phyloP scores from a whole-genome alignment of 2,329 filamentous ascomycete species.

The Nemania sp. region DNA sequence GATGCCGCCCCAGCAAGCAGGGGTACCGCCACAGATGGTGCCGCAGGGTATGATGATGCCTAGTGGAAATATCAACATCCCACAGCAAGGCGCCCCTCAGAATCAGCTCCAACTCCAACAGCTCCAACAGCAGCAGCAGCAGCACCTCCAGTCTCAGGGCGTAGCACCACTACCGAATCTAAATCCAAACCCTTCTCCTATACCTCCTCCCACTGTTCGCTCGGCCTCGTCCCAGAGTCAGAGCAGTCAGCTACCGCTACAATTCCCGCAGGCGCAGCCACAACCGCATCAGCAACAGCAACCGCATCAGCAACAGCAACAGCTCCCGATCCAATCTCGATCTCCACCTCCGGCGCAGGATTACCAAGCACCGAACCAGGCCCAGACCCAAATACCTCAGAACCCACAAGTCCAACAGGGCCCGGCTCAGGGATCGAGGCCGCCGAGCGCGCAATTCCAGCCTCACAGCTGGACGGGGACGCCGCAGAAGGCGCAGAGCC shows the following conservation, averaged over 20 bases:
- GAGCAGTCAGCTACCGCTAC: conserved; percentile 9
- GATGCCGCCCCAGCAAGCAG: conserved; percentile 19
- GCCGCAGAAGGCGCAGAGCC: conserved; percentile 27
- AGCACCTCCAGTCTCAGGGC: too few species aligned
- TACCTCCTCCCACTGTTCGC: conserved; percentile 12
- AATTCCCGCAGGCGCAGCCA: too few species aligned
- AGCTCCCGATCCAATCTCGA: conserved; percentile 10
- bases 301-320: too few species aligned
- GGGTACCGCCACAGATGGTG: conserved; percentile 10
- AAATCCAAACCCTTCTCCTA: conserved; percentile 4
- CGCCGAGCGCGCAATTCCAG: conserved; percentile 17
- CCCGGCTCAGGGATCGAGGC: conserved; percentile 6
- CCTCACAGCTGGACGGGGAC: conserved; percentile 31
- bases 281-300: too few species aligned
- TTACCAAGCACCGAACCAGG: too few species aligned
- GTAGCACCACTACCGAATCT: not conserved
- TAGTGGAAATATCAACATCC: conserved; percentile 7
- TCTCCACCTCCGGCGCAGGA: conserved; percentile 2
- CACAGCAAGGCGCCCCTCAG: conserved; percentile 11
- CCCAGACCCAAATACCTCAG: not conserved
- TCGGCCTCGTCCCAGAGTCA: conserved; percentile 17
- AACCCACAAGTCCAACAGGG: conserved; percentile 8
- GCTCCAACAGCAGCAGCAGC: too few species aligned
- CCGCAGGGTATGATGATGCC: conserved; percentile 18
- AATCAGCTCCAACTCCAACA: not conserved